A percentile compares a stretch with the other conserved stretches of the same genome.
Evolutionary conservation across 2,329 filamentous ascomycete species (phyloP).

Genomic region (Botrytis byssoidea): DNA sequence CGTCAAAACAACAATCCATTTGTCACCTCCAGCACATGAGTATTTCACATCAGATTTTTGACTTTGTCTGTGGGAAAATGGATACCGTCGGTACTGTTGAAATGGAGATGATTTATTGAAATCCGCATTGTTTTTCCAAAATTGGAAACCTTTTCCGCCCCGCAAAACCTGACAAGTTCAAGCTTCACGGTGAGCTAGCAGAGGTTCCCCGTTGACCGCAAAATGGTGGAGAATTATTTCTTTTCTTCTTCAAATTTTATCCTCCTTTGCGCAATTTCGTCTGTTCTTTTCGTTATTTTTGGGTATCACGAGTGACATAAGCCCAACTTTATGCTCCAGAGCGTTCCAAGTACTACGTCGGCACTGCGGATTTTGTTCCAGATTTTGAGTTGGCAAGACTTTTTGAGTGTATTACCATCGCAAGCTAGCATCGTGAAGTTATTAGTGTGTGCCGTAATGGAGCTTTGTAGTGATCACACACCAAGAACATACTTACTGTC

Average conservation of each 20-base stretch:
- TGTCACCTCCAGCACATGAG: not conserved
- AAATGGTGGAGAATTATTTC: conserved; percentile 4
- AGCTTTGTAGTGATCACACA: conserved; percentile 15
- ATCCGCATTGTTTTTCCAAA: conserved; percentile 14
- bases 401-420: not conserved
- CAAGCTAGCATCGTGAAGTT: not conserved
- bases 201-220: conserved; percentile 10
- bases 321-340: conserved; percentile 9
- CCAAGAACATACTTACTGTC: not conserved
- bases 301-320: not conserved
- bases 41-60: not conserved
- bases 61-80: not conserved
- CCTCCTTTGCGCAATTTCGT: conserved; percentile 1
- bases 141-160: conserved; percentile 5
- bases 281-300: not conserved
- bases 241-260: conserved; percentile 10
- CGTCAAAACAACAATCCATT: not conserved
- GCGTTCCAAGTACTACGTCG: conserved; percentile 2
- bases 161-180: conserved; percentile 1
- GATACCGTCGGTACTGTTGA: not conserved
- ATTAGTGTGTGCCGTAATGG: conserved; percentile 7
- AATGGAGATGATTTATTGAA: not conserved
- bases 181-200: conserved; percentile 7
- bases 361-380: conserved; percentile 14
- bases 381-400: conserved; percentile 13